Evolutionary conservation across 1,284 basidiomycete genomes (phyloP).

Genomic region (Laetiporus sulphureus): DNA sequence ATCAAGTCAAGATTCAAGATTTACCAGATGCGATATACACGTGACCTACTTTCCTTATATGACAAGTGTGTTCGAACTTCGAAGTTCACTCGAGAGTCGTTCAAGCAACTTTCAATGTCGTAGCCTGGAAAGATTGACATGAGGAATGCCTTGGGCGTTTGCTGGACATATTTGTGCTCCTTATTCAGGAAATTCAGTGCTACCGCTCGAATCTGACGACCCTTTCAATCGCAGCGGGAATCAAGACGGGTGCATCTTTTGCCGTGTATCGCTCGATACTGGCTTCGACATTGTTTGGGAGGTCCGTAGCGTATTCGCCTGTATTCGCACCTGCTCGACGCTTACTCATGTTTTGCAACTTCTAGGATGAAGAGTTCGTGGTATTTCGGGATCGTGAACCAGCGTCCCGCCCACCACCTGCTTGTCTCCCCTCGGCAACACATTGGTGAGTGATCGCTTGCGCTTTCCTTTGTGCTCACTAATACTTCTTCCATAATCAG

Average conservation of each 20-base stretch:
- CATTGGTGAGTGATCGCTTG: constrained; percentile 33
- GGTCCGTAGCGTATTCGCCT: constrained; percentile 27
- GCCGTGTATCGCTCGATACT: constrained; percentile 41
- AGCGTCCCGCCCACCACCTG: constrained; percentile 52
- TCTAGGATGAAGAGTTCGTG: constrained; percentile 38
- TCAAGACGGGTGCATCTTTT: constrained; percentile 40
- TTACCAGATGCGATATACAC: too few relatives aligned
- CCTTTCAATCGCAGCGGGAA: too few relatives aligned
- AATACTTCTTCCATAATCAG: constrained; percentile 1
- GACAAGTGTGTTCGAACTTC: too few relatives aligned
- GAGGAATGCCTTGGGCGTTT: too few relatives aligned
- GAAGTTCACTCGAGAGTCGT: too few relatives aligned
- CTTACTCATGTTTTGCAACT: background rate
- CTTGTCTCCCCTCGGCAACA: constrained; percentile 62
- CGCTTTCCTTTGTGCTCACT: background rate
- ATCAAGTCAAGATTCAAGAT: too few relatives aligned
- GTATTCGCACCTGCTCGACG: background rate
- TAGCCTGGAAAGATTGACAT: too few relatives aligned
- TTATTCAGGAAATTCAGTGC: too few relatives aligned
- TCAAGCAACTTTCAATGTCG: too few relatives aligned
- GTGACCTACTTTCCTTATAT: too few relatives aligned
- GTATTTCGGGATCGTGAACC: constrained; percentile 64
- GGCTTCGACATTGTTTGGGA: constrained; percentile 60
- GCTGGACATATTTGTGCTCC: too few relatives aligned
- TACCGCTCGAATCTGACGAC: too few relatives aligned